Base-by-base conservation (phyloP, 345 rosid genomes). In the Syzygium grande region DNA sequence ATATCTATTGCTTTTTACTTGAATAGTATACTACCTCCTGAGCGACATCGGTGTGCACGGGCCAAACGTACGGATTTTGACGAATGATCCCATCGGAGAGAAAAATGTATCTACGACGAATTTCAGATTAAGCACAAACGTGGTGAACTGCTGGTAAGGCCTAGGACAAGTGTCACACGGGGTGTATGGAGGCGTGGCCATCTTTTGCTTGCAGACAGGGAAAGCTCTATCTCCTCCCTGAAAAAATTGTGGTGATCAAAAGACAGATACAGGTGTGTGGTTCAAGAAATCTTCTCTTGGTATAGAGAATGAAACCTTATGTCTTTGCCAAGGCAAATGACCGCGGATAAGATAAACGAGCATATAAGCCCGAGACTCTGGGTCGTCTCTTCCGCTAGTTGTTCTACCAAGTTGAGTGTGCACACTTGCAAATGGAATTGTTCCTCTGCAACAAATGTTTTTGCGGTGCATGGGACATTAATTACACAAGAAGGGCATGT, bases 361-460 rank as follows among this genome's bases (percentile, higher is more conserved):
- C 22, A 85, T 56, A 52, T 87, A 87, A 55, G 68, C 78, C 25
- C 55, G 88, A 38, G 88, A 80, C 38, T 87, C 85, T 49, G 80
- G 85, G 83, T 79, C 78, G 16, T 87, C 52, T 49, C 88, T 80
- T 83, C 88, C 56, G 63, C 88, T 80, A 11, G 77, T 52, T 53
- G 88, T 80, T 87, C 88, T 78, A 11, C 88, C 73, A 30, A 87
- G 83, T 25, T 87, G 85, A 78, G 88, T 85, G 83, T 80, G 85
- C 5, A 80, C 88, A 55, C 88, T 87, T 8, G 85, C 88, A 78
- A 53, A 87, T 12, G 11, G 56, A 52, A 87, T 63, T n/a, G 85
- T 87, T 54, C 78, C 88, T 27, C 84, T 80, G 56, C 58, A n/a
- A n/a, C 11, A 61, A n/a, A 27, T 61, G 5, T 61, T 59, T 13